Percentiles rank a stretch among this genome's conserved stretches.
Evolutionary conservation across 208 protist species (phyloP).

Genomic region (Crithidia bombi): DNA sequence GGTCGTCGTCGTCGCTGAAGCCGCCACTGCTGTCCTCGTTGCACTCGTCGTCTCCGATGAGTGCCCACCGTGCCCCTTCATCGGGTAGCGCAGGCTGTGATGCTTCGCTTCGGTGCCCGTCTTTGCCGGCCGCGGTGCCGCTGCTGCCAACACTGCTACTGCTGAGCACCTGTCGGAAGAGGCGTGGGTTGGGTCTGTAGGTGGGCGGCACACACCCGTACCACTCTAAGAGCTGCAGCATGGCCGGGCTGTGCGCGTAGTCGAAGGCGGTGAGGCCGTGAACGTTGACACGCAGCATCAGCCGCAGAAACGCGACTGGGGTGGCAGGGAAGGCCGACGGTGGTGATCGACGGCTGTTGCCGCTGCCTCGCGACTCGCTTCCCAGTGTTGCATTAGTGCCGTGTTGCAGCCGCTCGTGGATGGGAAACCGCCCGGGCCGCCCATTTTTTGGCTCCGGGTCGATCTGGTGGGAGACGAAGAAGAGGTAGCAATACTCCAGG

Average conservation of each 20-base stretch:
- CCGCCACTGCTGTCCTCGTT: not conserved
- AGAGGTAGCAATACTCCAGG: constrained; percentile 62
- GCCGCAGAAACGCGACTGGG: constrained; percentile 57
- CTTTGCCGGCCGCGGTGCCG: not conserved
- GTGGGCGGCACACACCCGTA: constrained; percentile 83
- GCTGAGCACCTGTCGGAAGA: constrained; percentile 20
- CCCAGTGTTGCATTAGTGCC: not conserved
- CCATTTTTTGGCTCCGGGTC: constrained; percentile 35
- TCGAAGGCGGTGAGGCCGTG: constrained; percentile 83
- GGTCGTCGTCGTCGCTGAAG: not conserved
- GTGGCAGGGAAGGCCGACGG: not conserved
- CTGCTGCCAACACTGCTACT: not conserved
- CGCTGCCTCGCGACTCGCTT: not conserved
- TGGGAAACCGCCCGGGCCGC: constrained; percentile 37
- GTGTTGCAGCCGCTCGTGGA: constrained; percentile 18
- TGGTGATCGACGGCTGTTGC: not conserved
- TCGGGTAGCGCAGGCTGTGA: not conserved
- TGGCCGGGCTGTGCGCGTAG: constrained; percentile 71
- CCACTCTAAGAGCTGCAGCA: constrained; percentile 74
- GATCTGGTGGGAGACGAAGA: constrained; percentile 42
- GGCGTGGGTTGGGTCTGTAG: constrained; percentile 76
- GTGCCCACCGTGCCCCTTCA: constrained; percentile 1
- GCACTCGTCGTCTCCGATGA: constrained; percentile 6
- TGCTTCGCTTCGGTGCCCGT: not conserved
- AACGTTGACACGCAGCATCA: constrained; percentile 73